Base-by-base conservation (phyloP, 768 basidiomycete genomes). In the Boletus coccyginus region DNA sequence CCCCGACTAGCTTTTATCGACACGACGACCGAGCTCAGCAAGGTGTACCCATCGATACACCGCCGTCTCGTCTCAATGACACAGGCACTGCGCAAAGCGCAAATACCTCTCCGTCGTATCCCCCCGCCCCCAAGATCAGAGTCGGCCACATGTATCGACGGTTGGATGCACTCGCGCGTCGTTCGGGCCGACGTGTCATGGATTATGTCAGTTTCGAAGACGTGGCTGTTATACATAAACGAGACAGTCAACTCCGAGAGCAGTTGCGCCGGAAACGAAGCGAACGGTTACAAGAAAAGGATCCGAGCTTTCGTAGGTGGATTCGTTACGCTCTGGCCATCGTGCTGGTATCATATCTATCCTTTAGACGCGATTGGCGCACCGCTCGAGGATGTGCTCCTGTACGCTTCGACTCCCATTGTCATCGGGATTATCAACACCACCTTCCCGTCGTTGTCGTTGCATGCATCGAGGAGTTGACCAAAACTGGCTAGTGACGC, bases 381-480 rank as follows among this genome's bases (percentile, higher is more conserved):
- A n/a, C 62, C 73, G 1, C 63, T 78, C 42, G 65, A 69, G 16
- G 69, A 75, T 17, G 66, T 73, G 7, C 54, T 75, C 9, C 52
- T 70, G 14, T 66, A 68, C 33, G 71, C 74, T 2, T 70, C 75
- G 17, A 62, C 69, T 5, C 53, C 66, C 14, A 69, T 75, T 17
- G 56, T 69, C 31, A 60, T 78, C 3, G 72, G 70, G 76, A 76
- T 17, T 72, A 70, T 36, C 69, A 70, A 41, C 73, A 79, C 43
- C 53, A 74, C 53, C 58, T 78, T 2, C 77, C 77, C 7, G 55
- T 70, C 24, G 73, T 77, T 3, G 74, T 74, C 38, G 70, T 74
- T 4, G 68, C 75, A 0, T 78, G 75, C 52, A 56, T 81, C 27
- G 80, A 81, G 43, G 77, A 81, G 60, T 62, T 81, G 35, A 78